A percentile compares a stretch with the other conserved stretches of the same genome.
phyloP scores from a whole-genome alignment of 257 asterid genomes.

The Fraxinus anomala region DNA sequence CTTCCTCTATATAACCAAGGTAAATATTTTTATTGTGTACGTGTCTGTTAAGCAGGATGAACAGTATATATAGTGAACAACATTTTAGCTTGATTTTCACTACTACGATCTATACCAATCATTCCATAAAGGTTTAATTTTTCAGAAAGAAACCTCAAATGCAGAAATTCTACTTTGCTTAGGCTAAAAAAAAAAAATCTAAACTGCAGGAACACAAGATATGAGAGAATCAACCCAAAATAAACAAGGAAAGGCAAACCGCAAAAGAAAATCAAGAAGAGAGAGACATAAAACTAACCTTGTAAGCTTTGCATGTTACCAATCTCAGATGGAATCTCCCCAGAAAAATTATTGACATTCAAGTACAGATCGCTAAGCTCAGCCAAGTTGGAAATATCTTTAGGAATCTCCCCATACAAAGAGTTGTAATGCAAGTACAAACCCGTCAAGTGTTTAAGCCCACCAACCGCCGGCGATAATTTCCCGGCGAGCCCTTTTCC shows the following conservation, averaged over 20 bases:
- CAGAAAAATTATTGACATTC: constrained; percentile 79
- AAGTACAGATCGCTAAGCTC: constrained; percentile 76
- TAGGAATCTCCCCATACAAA: constrained; percentile 71
- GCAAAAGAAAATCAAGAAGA: not conserved
- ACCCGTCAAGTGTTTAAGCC: constrained; percentile 70
- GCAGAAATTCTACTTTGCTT: not conserved
- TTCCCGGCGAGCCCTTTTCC: constrained; percentile 87
- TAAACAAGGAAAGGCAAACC: too few species aligned
- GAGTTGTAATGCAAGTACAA: constrained; percentile 86
- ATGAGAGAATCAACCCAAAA: too few species aligned
- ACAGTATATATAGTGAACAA: not conserved
- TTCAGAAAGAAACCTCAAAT: constrained; percentile 22
- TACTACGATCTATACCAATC: not conserved
- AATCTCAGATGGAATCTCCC: constrained; percentile 74
- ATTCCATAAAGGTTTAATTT: constrained; percentile 24
- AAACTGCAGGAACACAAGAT: not conserved
- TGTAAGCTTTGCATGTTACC: constrained; percentile 74
- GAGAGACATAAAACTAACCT: constrained; percentile 43
- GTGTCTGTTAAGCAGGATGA: not conserved
- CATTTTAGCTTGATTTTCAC: not conserved
- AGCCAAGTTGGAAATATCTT: constrained; percentile 57
- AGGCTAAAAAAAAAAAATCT: too few species aligned
- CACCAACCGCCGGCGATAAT: constrained; percentile 67
- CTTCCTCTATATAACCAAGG: not conserved
- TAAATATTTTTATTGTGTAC: not conserved